Base-by-base conservation (phyloP, 768 basidiomycete genomes). In the Lentinula raphanica region DNA sequence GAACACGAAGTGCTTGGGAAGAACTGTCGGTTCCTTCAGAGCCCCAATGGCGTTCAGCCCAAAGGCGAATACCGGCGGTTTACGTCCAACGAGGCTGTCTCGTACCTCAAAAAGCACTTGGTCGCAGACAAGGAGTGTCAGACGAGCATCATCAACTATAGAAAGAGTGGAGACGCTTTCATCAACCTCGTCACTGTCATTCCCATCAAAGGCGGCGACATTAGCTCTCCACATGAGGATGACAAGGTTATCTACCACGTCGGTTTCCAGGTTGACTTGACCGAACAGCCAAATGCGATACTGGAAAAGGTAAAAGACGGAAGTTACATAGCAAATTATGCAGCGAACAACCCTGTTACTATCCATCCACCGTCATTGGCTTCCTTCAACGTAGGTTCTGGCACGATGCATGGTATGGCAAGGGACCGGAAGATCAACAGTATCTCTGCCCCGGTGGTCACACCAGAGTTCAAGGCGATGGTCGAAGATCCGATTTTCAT, bases 251-350 rank as follows among this genome's bases (percentile, higher is more conserved):
- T 84, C 8, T 96, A 89, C 68, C 88, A 92, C 65, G 87, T 99
- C 51, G 97, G 97, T 0, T 98, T 99, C 77, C 94, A 99, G 72
- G 90, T 97, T 56, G 93, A 98, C 71, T 76, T 99, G 49, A 85
- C 86, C 17, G 85, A 88, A 65, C 93, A 95, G 72, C 94, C 93
- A 2, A 85, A 85, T 63, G 83, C 83, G 2, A 94, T 97, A 59
- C 73, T 94, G 54, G 81, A 88, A 62, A 91, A 87, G 68, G 78
- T 94, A 54, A 73, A 80, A 19, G 86, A 91, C 63, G 94, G 94
- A 17, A 84, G 80, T 32, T 93, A 93, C 71, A 72, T 85, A 58
- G 80, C 84, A 66, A 83, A 91, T 67, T 85, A 87, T 69, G 71
- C 69, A 27, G 45, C 53, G 21, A 57, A 57, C 21, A 36, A 49